A percentile compares a stretch with the other conserved stretches of the same genome.
These are phyloP conservation scores for Acephala macrosclerotiorum DNA, from an alignment of 2,329 filamentous ascomycete genomes.

Conservation along the genomic window DNA sequence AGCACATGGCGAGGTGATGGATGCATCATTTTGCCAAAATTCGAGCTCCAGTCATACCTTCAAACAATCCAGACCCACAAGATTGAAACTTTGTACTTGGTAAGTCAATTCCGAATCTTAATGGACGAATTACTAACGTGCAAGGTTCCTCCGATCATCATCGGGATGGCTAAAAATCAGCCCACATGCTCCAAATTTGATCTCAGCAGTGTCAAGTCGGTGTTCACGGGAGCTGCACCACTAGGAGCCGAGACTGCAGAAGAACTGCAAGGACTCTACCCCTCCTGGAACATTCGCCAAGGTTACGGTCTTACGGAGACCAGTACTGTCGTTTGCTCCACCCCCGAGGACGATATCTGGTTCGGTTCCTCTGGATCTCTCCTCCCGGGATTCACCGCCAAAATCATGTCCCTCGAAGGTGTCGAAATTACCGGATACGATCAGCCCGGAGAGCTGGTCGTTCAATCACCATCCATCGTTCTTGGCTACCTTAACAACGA, in stretches of 20 bases:
- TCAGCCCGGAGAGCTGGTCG: conserved; percentile 79
- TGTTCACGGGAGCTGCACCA: conserved; percentile 82
- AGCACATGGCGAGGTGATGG: conserved; percentile 76
- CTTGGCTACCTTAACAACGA: conserved; percentile 89
- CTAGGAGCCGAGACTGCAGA: conserved; percentile 75
- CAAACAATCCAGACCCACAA: conserved; percentile 71
- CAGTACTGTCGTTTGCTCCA: conserved; percentile 71
- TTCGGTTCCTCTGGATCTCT: conserved; percentile 77
- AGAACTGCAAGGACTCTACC: conserved; percentile 67
- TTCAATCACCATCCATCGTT: conserved; percentile 79
- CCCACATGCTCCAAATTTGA: conserved; percentile 71
- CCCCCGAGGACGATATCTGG: conserved; percentile 68
- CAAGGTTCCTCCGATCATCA: conserved; percentile 83
- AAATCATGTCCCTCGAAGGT: conserved; percentile 72
- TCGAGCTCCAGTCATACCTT: conserved; percentile 73
- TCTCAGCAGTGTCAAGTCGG: conserved; percentile 67
- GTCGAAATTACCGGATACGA: conserved; percentile 71
- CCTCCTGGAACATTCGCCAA: conserved; percentile 70
- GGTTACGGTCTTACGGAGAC: conserved; percentile 85
- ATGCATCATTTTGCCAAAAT: conserved; percentile 76
- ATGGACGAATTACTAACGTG: background rate
- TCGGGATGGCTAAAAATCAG: conserved; percentile 73
- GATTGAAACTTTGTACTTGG: conserved; percentile 72
- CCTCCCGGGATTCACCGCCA: conserved; percentile 68
- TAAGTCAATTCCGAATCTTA: conserved; percentile 46